Percentiles rank a stretch among this genome's conserved stretches.
phyloP scores from a whole-genome alignment of 768 basidiomycete genomes.

The Tricholomella constricta region DNA sequence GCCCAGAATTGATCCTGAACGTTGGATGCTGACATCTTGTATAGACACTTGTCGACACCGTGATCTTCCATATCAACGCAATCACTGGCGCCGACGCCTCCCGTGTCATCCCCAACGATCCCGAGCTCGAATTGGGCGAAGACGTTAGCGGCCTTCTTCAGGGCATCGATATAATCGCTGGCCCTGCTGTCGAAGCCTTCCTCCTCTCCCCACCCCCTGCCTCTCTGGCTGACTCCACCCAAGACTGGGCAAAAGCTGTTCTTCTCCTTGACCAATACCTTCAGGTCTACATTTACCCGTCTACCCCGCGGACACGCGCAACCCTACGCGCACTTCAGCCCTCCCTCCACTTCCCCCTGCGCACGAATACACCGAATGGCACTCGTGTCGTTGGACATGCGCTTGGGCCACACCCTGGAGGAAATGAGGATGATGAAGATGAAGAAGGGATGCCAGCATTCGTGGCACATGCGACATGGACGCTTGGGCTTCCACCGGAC shows the following conservation, averaged over 20 bases:
- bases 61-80: slow-evolving; percentile 75
- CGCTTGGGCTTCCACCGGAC: slow-evolving; percentile 50
- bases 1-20: neutral
- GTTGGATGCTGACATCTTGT: slow-evolving; percentile 2
- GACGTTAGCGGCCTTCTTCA: slow-evolving; percentile 44
- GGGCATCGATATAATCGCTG: slow-evolving; percentile 62
- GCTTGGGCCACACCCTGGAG: slow-evolving; percentile 39
- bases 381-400: slow-evolving; percentile 32
- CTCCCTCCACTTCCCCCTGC: slow-evolving; percentile 58
- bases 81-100: slow-evolving; percentile 68
- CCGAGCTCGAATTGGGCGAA: slow-evolving; percentile 26
- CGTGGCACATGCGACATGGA: slow-evolving; percentile 68
- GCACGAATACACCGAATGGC: slow-evolving; percentile 40
- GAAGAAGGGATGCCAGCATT: slow-evolving; percentile 33
- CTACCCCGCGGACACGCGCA: slow-evolving; percentile 45
- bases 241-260: slow-evolving; percentile 48
- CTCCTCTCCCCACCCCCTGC: slow-evolving; percentile 25
- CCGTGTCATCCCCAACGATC: neutral
- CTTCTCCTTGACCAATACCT: slow-evolving; percentile 75
- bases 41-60: slow-evolving; percentile 67
- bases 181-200: slow-evolving; percentile 60
- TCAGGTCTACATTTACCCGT: slow-evolving; percentile 73
- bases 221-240: slow-evolving; percentile 24
- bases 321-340: slow-evolving; percentile 47
- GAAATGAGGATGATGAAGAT: slow-evolving; percentile 30